These are phyloP conservation scores for Logfia minima DNA, from an alignment of 129 eudicot genomes.

Conservation along the genomic window DNA sequence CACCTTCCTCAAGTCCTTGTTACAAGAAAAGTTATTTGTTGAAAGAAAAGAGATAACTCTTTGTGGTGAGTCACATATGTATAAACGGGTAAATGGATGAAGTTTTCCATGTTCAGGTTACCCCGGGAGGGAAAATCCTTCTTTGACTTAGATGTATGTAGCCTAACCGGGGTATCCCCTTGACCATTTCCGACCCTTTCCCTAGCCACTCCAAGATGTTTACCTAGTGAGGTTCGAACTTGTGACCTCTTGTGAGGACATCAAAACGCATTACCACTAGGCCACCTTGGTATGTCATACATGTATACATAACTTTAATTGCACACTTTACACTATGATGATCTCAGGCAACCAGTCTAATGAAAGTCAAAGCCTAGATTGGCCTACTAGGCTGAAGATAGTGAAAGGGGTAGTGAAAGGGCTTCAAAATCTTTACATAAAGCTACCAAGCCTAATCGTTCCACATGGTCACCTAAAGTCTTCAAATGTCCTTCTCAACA, in stretches of 20 bases:
- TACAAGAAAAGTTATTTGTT: neutral
- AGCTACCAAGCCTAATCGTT: conserved; percentile 51
- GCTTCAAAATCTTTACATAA: conserved; percentile 52
- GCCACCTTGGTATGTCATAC: no score
- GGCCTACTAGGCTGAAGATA: conserved; percentile 67
- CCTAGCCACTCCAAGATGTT: no score
- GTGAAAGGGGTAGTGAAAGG: conserved; percentile 63
- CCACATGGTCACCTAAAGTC: conserved; percentile 84
- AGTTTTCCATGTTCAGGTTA: no score
- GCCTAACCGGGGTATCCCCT: no score
- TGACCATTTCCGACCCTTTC: no score
- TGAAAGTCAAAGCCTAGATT: conserved; percentile 37
- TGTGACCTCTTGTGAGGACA: no score
- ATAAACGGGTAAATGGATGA: neutral
- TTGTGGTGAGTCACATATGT: neutral
- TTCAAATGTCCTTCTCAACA: conserved; percentile 60
- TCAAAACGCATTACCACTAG: no score
- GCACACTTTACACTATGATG: conserved; percentile 14
- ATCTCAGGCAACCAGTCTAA: conserved; percentile 46
- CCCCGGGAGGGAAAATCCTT: no score
- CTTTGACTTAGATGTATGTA: no score
- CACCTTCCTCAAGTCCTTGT: conserved; percentile 1
- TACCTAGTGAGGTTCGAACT: no score
- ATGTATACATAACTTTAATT: conserved; percentile 6
- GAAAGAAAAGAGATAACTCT: neutral